Evolutionary conservation across 1,139 yeast species (phyloP), one percentile per base, ranked within the genome.

Genomic region (Kazachstania sp.): DNA sequence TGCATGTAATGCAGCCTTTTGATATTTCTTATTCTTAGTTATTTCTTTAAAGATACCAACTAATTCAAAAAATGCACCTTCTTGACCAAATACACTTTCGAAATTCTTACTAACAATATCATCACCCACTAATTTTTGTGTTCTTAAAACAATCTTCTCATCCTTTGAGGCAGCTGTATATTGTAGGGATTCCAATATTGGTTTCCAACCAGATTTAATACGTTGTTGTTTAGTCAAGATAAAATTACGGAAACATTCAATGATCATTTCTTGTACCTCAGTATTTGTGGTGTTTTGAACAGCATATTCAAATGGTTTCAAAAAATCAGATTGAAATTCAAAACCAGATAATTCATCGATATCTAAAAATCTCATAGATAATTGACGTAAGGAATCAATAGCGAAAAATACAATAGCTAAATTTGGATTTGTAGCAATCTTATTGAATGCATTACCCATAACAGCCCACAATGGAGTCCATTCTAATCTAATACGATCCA

Each of bases 401-500:
- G 98, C 97, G 68, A 92, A 88, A 57, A 85, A 81, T 4, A 86
- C 92, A 54, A 92, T 85, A 2, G 81, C 80, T 45, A 76, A 71
- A 59, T 90, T 92, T 6, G 65, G 51, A 60, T 86, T 86, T 52
- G 95, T 83, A 2, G 95, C 95, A 53, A 88, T 92, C 41, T 73
- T 77, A 55, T 87, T 86, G 69, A 94, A 92, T 39, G 88, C 86
- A 53, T 79, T 86, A 12, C 95, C 96, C 85, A 94, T 85, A 12
- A 86, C 83, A 7, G 84, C 77, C 99, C 99, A 94, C 50, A 94
- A 72, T 49, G 87, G 95, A 8, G 95, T 80, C 97, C 98, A 94
- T 68, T 94, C 97, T 54, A 94, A 81, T 64, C 96, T 81, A 58
- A 94, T 88, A 72, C 98, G 85, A 48, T 81, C 81, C 97, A 94